Evolutionary conservation across 148 eudicot genomes (phyloP).

Genomic region (Rhododendron henanense): DNA sequence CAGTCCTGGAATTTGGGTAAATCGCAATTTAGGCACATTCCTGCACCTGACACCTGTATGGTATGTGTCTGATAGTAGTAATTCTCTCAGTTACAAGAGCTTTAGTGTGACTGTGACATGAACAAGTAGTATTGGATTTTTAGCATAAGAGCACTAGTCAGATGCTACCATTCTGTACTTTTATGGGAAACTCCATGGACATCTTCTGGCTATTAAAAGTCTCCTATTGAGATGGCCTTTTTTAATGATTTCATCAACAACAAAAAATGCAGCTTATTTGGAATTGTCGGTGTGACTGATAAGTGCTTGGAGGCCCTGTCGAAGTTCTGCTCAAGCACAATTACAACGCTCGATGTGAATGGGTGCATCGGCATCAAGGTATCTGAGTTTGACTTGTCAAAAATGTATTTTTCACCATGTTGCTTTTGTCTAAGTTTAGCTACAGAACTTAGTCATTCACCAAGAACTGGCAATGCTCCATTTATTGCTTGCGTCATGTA

Average conservation of each 20-base stretch:
- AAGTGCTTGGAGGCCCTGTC: constrained; percentile 71
- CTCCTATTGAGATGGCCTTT: not conserved
- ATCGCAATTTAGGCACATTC: not conserved
- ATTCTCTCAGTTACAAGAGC: not conserved
- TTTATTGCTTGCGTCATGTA: not conserved
- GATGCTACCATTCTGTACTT: not conserved
- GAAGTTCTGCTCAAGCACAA: constrained; percentile 51
- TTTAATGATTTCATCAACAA: constrained; percentile 29
- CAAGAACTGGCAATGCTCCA: not conserved
- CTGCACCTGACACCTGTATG: not conserved
- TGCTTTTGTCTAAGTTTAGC: not conserved
- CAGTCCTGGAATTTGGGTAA: not conserved
- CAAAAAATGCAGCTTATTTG: constrained; percentile 66
- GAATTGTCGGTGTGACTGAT: constrained; percentile 87
- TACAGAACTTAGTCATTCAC: not conserved
- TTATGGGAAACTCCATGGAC: not conserved
- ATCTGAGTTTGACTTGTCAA: not conserved
- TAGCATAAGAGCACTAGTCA: not conserved
- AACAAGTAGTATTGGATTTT: not conserved
- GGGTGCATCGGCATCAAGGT: constrained; percentile 95
- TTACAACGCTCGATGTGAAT: constrained; percentile 89
- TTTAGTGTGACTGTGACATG: not conserved
- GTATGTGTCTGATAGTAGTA: not conserved
- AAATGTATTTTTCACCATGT: not conserved
- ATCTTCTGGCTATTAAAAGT: not conserved